These are phyloP conservation scores for Macrocystidia cucumis DNA, from an alignment of 1,284 basidiomycete species.

Conservation along the genomic window DNA sequence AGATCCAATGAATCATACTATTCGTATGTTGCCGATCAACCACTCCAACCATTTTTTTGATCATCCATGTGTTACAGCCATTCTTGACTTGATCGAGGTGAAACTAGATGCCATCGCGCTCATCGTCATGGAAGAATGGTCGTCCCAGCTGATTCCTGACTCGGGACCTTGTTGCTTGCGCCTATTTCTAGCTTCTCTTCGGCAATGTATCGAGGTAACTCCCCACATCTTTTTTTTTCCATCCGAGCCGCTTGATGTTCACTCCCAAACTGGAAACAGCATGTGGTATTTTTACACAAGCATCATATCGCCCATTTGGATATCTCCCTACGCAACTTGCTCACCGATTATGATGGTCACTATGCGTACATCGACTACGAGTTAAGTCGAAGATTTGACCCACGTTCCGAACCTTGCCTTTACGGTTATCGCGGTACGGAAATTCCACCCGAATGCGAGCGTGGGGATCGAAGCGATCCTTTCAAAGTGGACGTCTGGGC, in stretches of 20 bases:
- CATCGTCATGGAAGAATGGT: conserved; percentile 77
- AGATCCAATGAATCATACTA: conserved; percentile 66
- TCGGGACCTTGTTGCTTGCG: conserved; percentile 40
- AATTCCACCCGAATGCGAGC: conserved; percentile 61
- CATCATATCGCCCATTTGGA: conserved; percentile 62
- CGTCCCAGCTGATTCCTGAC: conserved; percentile 46
- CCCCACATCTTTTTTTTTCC: background rate
- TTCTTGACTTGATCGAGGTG: conserved; percentile 54
- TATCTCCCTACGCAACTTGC: conserved; percentile 58
- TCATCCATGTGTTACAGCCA: conserved; percentile 33
- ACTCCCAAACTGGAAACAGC: conserved; percentile 27
- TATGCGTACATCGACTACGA: conserved; percentile 73
- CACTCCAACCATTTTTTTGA: conserved; percentile 7
- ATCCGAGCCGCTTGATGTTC: background rate
- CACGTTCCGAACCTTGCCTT: conserved; percentile 27
- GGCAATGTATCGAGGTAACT: conserved; percentile 57
- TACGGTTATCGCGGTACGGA: conserved; percentile 47
- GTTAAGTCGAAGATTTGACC: conserved; percentile 45
- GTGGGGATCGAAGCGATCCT: conserved; percentile 41
- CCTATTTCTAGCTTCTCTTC: conserved; percentile 47
- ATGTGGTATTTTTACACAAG: conserved; percentile 60
- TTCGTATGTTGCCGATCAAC: conserved; percentile 42
- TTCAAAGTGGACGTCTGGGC: conserved; percentile 71
- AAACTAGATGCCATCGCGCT: conserved; percentile 47
- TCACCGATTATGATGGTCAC: conserved; percentile 53